Conservation (phyloP, 495 filamentous ascomycete genomes). For the Penicillium bovifimosum region DNA sequence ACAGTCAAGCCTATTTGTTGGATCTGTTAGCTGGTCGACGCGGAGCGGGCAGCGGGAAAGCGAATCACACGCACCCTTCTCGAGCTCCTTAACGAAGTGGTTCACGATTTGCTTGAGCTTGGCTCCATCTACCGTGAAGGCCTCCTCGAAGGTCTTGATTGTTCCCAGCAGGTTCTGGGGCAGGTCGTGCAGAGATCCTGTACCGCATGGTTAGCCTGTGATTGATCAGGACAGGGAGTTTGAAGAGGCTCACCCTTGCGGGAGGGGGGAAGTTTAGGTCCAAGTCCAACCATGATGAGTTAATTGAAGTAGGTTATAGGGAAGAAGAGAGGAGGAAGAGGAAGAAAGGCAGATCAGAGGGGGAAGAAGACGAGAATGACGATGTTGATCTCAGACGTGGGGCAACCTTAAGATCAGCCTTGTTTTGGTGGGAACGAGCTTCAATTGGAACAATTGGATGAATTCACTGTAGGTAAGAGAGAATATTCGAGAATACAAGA, state of each 20-base stretch:
- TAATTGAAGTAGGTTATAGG: not conserved
- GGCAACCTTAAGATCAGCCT: slow-evolving; percentile 18
- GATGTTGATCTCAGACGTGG: slow-evolving; percentile 21
- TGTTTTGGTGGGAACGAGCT: slow-evolving; percentile 18
- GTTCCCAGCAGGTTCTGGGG: slow-evolving; percentile 79
- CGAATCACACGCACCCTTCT: slow-evolving; percentile 60
- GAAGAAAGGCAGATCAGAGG: not conserved
- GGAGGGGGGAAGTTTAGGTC: slow-evolving; percentile 65
- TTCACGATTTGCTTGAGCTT: slow-evolving; percentile 86
- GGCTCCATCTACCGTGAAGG: slow-evolving; percentile 69
- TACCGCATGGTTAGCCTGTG: slow-evolving; percentile 22
- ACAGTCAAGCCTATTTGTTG: slow-evolving; percentile 65
- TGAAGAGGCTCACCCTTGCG: slow-evolving; percentile 60
- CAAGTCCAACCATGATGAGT: slow-evolving; percentile 67
- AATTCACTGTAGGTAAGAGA: too few species aligned
- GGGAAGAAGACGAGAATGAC: slow-evolving; percentile 16
- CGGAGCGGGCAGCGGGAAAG: not conserved
- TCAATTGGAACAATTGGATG: not conserved
- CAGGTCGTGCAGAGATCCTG: slow-evolving; percentile 73
- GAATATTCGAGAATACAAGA: too few species aligned
- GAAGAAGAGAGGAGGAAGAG: not conserved
- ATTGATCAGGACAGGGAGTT: slow-evolving; percentile 14
- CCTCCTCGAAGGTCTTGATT: slow-evolving; percentile 79
- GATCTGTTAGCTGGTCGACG: slow-evolving; percentile 2
- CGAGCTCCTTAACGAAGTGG: slow-evolving; percentile 83